Conservation (phyloP, 345 rosid species). For the Capsella bursapastoris region DNA sequence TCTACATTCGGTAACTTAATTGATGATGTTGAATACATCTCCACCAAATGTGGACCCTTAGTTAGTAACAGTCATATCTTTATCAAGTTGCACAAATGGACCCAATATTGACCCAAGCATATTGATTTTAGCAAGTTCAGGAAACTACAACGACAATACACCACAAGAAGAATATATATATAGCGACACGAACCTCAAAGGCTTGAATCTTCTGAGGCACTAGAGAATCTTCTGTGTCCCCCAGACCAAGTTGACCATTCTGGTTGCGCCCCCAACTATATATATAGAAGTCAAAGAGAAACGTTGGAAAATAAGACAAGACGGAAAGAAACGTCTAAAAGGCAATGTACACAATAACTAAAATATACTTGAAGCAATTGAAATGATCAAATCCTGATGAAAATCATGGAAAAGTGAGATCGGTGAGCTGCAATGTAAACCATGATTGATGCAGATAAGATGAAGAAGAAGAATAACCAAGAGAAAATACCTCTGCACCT, state of each 20-base stretch:
- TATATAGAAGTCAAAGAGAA: conserved; percentile 13
- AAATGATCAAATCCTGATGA: background rate
- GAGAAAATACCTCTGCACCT: conserved; percentile 75
- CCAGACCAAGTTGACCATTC: conserved; percentile 99
- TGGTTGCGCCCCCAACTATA: conserved; percentile 99
- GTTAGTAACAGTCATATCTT: conserved; percentile 24
- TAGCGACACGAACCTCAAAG: conserved; percentile 66
- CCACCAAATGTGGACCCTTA: conserved; percentile 32
- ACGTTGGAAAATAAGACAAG: conserved; percentile 15
- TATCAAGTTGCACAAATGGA: conserved; percentile 32
- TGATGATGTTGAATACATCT: conserved; percentile 1
- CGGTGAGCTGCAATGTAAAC: background rate
- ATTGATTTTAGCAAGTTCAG: conserved; percentile 7
- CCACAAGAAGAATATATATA: conserved; percentile 23
- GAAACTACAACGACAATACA: conserved; percentile 24
- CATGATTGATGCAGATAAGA: background rate
- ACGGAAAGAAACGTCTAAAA: background rate
- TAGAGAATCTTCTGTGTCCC: conserved; percentile 81
- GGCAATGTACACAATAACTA: conserved; percentile 18
- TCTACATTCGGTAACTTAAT: conserved; percentile 3
- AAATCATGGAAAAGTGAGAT: conserved; percentile 3
- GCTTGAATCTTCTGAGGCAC: conserved; percentile 90
- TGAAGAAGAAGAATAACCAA: background rate
- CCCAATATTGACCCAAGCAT: conserved; percentile 11
- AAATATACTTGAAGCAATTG: background rate